phyloP scores from a whole-genome alignment of 176 grass and related monocot genomes.

The Areca catechu region DNA sequence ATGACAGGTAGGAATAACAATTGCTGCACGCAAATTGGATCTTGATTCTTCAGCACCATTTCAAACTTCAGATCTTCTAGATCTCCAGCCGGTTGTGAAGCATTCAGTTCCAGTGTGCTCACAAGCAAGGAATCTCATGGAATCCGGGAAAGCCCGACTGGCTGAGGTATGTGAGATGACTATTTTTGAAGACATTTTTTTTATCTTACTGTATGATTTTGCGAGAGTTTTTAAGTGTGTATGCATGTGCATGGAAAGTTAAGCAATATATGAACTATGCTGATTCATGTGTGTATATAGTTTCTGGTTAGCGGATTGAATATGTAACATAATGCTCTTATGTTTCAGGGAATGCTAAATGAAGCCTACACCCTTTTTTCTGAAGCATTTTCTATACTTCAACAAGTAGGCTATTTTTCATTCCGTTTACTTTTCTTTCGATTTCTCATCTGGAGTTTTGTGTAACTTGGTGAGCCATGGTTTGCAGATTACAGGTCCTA shows the following conservation, averaged over 20 bases:
- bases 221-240: too few relatives aligned
- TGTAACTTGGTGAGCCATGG: conserved; percentile 1
- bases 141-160: conserved; percentile 80
- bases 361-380: conserved; percentile 88
- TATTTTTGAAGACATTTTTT: too few relatives aligned
- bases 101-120: conserved; percentile 84
- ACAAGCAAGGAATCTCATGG: conserved; percentile 85
- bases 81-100: conserved; percentile 86
- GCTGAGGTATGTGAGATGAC: conserved; percentile 46
- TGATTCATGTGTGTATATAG: too few relatives aligned
- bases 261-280: too few relatives aligned
- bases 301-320: too few relatives aligned
- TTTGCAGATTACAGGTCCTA: conserved; percentile 85
- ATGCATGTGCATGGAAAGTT: too few relatives aligned
- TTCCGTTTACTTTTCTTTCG: conserved; percentile 3
- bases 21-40: conserved; percentile 73
- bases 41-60: conserved; percentile 57
- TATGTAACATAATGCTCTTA: conserved; percentile 4
- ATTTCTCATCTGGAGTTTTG: conserved; percentile 15
- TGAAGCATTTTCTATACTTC: conserved; percentile 94
- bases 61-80: conserved; percentile 74
- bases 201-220: too few relatives aligned
- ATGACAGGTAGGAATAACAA: conserved; percentile 73
- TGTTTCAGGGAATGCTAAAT: conserved; percentile 76
- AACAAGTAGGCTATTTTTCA: conserved; percentile 49